Conservation (phyloP, 805 yeast species). For the Kodamaea laetipori region DNA sequence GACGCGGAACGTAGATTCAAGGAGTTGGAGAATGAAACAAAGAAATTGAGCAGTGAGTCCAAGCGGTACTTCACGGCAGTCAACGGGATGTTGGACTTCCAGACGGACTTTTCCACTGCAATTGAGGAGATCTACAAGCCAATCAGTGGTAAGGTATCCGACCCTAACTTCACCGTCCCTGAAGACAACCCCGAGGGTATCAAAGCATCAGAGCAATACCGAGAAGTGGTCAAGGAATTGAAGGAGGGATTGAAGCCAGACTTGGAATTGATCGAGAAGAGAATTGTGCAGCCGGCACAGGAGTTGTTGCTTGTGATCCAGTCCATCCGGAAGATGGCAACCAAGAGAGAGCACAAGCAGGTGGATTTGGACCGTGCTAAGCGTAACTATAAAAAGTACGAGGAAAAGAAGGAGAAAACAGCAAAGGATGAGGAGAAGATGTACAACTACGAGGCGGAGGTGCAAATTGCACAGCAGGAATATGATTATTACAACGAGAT, state of each 20-base stretch:
- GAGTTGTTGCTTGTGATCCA: slow-evolving; percentile 82
- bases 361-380: slow-evolving; percentile 88
- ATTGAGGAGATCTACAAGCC: slow-evolving; percentile 97
- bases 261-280: slow-evolving; percentile 83
- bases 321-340: slow-evolving; percentile 87
- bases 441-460: slow-evolving; percentile 87
- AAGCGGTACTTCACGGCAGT: slow-evolving; percentile 89
- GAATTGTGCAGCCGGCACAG: slow-evolving; percentile 89
- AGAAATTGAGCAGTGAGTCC: slow-evolving; percentile 85
- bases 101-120: slow-evolving; percentile 91
- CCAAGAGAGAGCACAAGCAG: slow-evolving; percentile 94
- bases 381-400: slow-evolving; percentile 67
- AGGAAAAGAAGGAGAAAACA: slow-evolving; percentile 78
- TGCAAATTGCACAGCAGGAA: slow-evolving; percentile 91
- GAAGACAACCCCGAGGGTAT: slow-evolving; percentile 98
- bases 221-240: slow-evolving; percentile 82
- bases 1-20: slow-evolving; percentile 97
- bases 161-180: slow-evolving; percentile 80
- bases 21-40: slow-evolving; percentile 87
- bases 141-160: slow-evolving; percentile 87
- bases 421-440: slow-evolving; percentile 89
- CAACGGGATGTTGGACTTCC: slow-evolving; percentile 90
- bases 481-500: slow-evolving; percentile 94
- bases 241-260: slow-evolving; percentile 90
- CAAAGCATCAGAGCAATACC: slow-evolving; percentile 88